Evolutionary conservation across 2,329 filamentous ascomycete genomes (phyloP), one percentile per base, ranked within the genome.

Genomic region (Xylaria multiplex): DNA sequence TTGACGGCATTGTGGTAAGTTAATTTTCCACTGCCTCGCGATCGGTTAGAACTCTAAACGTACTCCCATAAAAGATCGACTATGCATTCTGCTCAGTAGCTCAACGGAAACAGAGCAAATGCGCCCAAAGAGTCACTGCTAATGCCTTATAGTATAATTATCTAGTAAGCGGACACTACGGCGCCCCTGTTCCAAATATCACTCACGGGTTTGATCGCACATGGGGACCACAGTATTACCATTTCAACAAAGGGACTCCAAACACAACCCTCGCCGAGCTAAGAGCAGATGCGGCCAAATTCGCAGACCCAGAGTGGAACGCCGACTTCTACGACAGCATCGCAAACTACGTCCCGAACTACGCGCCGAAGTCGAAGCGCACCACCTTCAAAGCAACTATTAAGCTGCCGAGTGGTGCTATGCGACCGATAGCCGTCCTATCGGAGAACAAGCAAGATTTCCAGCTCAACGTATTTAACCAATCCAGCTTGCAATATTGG

Each of bases 201-300:
- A 88, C 85, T 0, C 75, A 86, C 65, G 88, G 88, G 0, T 90
- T 90, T 67, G 88, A 90, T 69, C 81, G 87, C 3, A 90, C 87
- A 0, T 90, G 88, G 72, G 88, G 88, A 0, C 88, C 88, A 56
- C 84, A 86, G 71, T 89, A 84, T 69, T 90, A 86, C 71, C 81
- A 89, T 72, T 90, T 90, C 80, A 90, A 90, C 75, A 83, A 82
- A 59, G 86, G 85, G 7, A 77, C 80, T 0, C 76, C 79, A 0
- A 79, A 81, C 5, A 79, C 81, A 1, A 77, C 80, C 2, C 78
- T 87, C 40, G 76, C 82, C 8, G 79, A 81, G 3, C 80, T 88
- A 1, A 81, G 86, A 19, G 77, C 79, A 2, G 88, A 90, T 64
- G 88, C 88, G 0, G 79, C 80, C 16, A 76, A 82, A 67, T 83